Base-by-base conservation (phyloP, 2,329 filamentous ascomycete species). In the Coniochaeta sp. region DNA sequence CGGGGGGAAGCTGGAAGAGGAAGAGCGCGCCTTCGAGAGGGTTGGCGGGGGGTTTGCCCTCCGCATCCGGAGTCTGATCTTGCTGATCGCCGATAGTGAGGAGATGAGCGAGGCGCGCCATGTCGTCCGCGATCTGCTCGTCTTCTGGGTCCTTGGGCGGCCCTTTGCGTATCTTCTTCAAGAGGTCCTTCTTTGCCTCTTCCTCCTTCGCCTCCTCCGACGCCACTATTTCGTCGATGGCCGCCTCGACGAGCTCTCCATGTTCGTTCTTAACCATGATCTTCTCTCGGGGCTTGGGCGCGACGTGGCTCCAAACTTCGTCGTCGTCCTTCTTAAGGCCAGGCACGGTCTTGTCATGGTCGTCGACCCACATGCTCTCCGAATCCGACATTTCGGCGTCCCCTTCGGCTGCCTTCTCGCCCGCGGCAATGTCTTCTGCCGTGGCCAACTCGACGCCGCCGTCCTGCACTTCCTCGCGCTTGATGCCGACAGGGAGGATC, bases 1-100 rank as follows among this genome's bases (percentile, higher is more conserved):
- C 73, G 5, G 84, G 84, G 44, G 85, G 85, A 64, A 88, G 82
- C 65, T 88, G 85, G 72, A 88, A 88, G 57, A 88, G 75, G 63
- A 86, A 87, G 58, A 87, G 70, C 40, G 82, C 78, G 24, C 85
- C 84, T 54, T 86, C 82, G 55, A 68, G 64, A 19, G 69, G 68
- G 14, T 66, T 62, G 2, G 42, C 38, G 38, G 60, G 55, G 28
- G 58, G 56, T 16, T 61, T 62, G 52, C 55, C 58, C 2, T 58
- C 36, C 3, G 55, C 47, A 10, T 56, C 62, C 14, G 54, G 47
- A 10, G n/a, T 14, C 54, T 56, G 54, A 8, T 36, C 50, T 34
- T 19, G 52, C 22, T 65, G 62, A 8, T 65, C 64, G 30, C 61
- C 62, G n/a, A 69, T 62, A 26, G 68, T 63, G 40, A 69, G 66